Conservation (phyloP, 495 filamentous ascomycete species). For the Xylaria palmicola region DNA sequence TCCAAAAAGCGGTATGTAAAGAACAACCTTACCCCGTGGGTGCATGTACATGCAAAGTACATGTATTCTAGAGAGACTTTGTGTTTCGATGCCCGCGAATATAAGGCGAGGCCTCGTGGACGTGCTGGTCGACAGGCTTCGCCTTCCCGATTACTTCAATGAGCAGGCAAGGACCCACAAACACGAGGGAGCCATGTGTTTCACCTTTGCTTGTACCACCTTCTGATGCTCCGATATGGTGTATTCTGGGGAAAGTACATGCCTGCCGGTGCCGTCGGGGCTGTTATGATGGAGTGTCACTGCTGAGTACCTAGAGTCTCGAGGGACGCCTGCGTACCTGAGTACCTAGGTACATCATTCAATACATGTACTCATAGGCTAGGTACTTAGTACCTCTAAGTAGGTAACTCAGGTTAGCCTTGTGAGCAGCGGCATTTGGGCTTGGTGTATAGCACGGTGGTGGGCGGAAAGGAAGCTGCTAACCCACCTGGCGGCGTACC, state of each 20-base stretch:
- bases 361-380: too few relatives aligned
- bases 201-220: constrained; percentile 6
- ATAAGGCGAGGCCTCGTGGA: neutral
- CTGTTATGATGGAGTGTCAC: too few relatives aligned
- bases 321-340: too few relatives aligned
- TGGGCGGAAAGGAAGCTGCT: too few relatives aligned
- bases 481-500: too few relatives aligned
- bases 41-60: neutral
- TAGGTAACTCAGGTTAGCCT: too few relatives aligned
- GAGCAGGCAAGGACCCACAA: neutral
- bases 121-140: neutral
- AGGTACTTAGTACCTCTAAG: too few relatives aligned
- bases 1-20: neutral
- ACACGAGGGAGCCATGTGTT: constrained; percentile 11
- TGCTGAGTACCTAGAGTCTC: too few relatives aligned
- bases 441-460: too few relatives aligned
- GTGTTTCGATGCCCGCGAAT: neutral
- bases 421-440: too few relatives aligned
- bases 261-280: too few relatives aligned
- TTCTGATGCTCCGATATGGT: neutral
- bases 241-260: neutral
- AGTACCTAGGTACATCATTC: too few relatives aligned
- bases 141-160: neutral
- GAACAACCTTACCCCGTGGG: constrained; percentile 1
- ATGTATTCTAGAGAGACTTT: neutral